phyloP scores from a whole-genome alignment of 2,329 filamentous ascomycete species.

The Fusarium pseudonygamai region DNA sequence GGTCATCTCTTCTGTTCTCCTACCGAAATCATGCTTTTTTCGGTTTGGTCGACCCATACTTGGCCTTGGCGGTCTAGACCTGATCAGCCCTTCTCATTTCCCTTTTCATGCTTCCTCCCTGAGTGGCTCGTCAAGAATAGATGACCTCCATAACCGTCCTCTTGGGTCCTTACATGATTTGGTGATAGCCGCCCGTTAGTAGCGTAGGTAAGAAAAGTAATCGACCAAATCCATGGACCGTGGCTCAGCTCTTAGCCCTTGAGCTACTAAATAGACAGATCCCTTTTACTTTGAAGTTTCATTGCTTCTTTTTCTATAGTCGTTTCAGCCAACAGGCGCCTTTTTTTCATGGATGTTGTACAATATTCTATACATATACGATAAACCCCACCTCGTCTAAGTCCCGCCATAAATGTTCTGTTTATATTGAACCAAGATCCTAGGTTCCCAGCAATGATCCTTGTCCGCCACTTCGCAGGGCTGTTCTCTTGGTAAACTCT shows the following conservation, averaged over 20 bases:
- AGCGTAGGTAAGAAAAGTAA: not conserved
- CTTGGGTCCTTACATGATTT: conserved; percentile 15
- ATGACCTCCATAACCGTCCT: conserved; percentile 3
- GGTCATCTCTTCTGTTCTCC: not conserved
- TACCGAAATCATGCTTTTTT: conserved; percentile 14
- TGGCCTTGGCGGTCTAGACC: conserved; percentile 25
- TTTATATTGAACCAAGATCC: not conserved
- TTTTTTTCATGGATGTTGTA: conserved; percentile 9
- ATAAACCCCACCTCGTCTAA: conserved; percentile 36
- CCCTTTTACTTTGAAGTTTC: conserved; percentile 3
- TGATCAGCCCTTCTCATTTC: conserved; percentile 30
- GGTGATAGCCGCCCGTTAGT: conserved; percentile 23
- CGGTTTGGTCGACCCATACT: conserved; percentile 17
- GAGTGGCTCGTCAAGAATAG: conserved; percentile 29
- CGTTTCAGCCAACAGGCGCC: conserved; percentile 12
- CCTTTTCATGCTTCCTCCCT: conserved; percentile 3
- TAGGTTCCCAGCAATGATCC: not conserved
- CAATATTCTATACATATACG: conserved; percentile 19
- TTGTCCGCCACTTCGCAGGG: not conserved
- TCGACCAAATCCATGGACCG: not conserved
- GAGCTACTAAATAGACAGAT: conserved; percentile 23
- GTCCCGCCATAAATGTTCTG: conserved; percentile 15
- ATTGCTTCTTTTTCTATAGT: conserved; percentile 19
- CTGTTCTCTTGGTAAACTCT: conserved; percentile 3
- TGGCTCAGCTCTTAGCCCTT: conserved; percentile 17